Conservation (phyloP, 805 yeast genomes). For the Debaryomyces maramus region DNA sequence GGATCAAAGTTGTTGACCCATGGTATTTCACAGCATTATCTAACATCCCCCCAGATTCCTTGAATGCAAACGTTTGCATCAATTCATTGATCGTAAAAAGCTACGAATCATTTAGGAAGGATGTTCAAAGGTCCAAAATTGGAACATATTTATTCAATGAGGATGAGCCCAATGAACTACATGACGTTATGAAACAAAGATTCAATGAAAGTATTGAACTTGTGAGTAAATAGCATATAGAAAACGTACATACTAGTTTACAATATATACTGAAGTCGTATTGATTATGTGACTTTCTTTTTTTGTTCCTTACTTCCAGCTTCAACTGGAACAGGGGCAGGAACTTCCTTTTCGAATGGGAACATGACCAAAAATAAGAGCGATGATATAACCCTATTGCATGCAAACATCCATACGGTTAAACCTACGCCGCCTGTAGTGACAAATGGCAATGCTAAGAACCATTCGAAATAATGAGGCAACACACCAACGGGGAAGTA, state of each 20-base stretch:
- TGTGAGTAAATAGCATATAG: slow-evolving; percentile 2
- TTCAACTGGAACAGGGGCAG: slow-evolving; percentile 3
- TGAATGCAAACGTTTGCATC: neutral
- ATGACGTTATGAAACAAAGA: slow-evolving; percentile 16
- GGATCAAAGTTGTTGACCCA: slow-evolving; percentile 51
- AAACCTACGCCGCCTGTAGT: slow-evolving; percentile 62
- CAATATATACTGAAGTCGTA: no score
- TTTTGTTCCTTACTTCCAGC: neutral
- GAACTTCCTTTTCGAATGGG: slow-evolving; percentile 16
- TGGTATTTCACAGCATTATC: slow-evolving; percentile 30
- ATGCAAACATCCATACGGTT: slow-evolving; percentile 53
- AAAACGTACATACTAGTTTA: neutral
- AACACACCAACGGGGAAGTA: slow-evolving; percentile 58
- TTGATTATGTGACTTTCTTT: neutral
- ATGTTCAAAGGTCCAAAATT: slow-evolving; percentile 11
- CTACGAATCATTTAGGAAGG: slow-evolving; percentile 12
- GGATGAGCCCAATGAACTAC: slow-evolving; percentile 11
- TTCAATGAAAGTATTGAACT: slow-evolving; percentile 10
- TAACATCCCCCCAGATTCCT: neutral
- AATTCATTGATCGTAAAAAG: slow-evolving; percentile 4
- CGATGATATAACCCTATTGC: slow-evolving; percentile 29
- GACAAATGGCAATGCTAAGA: slow-evolving; percentile 65
- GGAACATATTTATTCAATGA: slow-evolving; percentile 12
- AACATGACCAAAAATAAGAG: slow-evolving; percentile 21
- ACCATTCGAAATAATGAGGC: slow-evolving; percentile 56